Evolutionary conservation across 495 filamentous ascomycete genomes (phyloP).

Genomic region (Aspergillus haitiensis): DNA sequence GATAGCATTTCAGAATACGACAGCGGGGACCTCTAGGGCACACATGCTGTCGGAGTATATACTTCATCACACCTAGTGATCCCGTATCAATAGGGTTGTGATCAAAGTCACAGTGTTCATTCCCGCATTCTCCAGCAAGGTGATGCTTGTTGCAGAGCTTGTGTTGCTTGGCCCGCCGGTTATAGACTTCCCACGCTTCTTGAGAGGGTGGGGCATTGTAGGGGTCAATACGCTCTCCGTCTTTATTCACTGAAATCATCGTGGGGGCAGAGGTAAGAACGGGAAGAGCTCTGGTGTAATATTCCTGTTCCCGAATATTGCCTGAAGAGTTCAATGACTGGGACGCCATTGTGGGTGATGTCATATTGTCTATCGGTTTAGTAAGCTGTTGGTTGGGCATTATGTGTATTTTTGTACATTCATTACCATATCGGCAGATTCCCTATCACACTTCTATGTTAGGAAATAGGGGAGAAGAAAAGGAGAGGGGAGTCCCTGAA

Average conservation of each 20-base stretch:
- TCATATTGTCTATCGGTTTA: conserved; percentile 20
- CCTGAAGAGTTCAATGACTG: conserved; percentile 11
- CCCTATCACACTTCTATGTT: conserved; percentile 26
- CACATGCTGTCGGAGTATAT: conserved; percentile 40
- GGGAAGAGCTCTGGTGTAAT: conserved; percentile 30
- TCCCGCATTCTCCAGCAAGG: conserved; percentile 40
- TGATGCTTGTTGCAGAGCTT: conserved; percentile 49
- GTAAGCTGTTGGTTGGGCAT: conserved; percentile 33
- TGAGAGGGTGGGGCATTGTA: conserved; percentile 30
- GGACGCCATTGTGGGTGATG: background rate
- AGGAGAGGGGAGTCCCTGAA: background rate
- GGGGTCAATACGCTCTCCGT: conserved; percentile 45
- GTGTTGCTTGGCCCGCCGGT: conserved; percentile 34
- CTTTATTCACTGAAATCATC: conserved; percentile 44
- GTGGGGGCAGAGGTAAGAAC: conserved; percentile 27
- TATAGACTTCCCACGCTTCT: conserved; percentile 35
- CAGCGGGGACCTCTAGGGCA: conserved; percentile 38
- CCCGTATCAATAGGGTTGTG: conserved; percentile 39
- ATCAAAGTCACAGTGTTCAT: conserved; percentile 38
- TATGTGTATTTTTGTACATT: conserved; percentile 42
- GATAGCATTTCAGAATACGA: conserved; percentile 43
- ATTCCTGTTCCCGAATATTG: conserved; percentile 29
- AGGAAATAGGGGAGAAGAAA: background rate
- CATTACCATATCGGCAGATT: conserved; percentile 40
- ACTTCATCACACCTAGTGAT: conserved; percentile 36